Evolutionary conservation across 139 green algal species (phyloP).

Genomic region (Coccomyxa sp.): DNA sequence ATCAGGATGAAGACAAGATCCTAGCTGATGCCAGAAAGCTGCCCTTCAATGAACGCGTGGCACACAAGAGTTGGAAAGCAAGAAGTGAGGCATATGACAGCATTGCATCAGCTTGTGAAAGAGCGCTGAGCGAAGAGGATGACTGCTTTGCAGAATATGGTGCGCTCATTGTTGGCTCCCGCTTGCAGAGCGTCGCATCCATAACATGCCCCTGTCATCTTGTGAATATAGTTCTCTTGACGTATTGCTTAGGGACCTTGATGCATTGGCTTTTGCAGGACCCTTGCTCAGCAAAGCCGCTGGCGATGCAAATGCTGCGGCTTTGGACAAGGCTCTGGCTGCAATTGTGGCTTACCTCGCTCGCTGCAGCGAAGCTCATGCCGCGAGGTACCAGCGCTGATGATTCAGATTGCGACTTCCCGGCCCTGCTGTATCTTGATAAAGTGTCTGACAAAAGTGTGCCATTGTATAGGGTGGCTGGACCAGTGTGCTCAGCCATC

Average conservation of each 20-base stretch:
- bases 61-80: conserved; percentile 89
- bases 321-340: conserved; percentile 88
- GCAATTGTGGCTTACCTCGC: conserved; percentile 55
- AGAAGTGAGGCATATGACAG: conserved; percentile 72
- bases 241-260: not conserved
- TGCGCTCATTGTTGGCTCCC: conserved; percentile 13
- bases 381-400: conserved; percentile 26
- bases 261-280: conserved; percentile 36
- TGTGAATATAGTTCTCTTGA: not conserved
- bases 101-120: conserved; percentile 48
- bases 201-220: not conserved
- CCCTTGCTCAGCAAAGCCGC: conserved; percentile 76
- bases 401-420: no score
- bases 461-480: conserved; percentile 44
- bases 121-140: conserved; percentile 58
- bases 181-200: not conserved
- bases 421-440: not conserved
- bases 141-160: conserved; percentile 61
- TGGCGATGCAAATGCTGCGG: conserved; percentile 81
- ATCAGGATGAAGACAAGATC: conserved; percentile 35
- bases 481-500: conserved; percentile 52
- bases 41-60: conserved; percentile 52
- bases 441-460: not conserved
- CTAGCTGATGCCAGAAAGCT: conserved; percentile 62
- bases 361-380: conserved; percentile 50